These are phyloP conservation scores for Aphanomyces invadans DNA, from an alignment of 352 stramenopile genomes.

Conservation along the genomic window DNA sequence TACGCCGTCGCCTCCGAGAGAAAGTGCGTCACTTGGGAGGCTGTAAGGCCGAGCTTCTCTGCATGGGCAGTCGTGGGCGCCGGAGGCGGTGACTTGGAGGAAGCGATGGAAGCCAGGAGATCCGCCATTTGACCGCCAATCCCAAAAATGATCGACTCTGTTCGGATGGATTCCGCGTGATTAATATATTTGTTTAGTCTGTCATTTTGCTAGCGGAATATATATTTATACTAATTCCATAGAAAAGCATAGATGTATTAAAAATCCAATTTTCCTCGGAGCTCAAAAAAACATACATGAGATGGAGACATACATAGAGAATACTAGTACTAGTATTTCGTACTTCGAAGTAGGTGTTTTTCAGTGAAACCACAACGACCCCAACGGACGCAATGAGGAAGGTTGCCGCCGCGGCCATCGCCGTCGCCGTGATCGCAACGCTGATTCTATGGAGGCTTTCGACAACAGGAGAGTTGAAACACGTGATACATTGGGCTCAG, in stretches of 20 bases:
- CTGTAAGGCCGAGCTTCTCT: background rate
- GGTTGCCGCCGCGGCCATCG: conserved; percentile 24
- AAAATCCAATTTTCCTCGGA: too few relatives aligned
- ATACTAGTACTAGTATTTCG: too few relatives aligned
- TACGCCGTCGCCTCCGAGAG: conserved; percentile 17
- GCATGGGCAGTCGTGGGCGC: conserved; percentile 5
- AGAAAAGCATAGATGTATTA: too few relatives aligned
- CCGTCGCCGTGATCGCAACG: conserved; percentile 22
- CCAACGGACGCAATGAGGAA: background rate
- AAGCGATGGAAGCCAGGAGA: conserved; percentile 9
- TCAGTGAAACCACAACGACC: too few relatives aligned
- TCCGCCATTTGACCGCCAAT: conserved; percentile 8
- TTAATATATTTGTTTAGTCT: background rate
- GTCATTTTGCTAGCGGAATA: background rate
- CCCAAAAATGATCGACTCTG: background rate
- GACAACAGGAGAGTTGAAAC: conserved; percentile 41
- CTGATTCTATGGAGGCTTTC: conserved; percentile 28
- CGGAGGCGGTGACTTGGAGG: background rate
- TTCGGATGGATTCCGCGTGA: background rate
- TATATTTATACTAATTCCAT: background rate
- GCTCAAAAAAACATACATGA: too few relatives aligned
- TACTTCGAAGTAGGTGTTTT: too few relatives aligned
- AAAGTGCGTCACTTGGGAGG: background rate
- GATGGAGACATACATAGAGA: too few relatives aligned
- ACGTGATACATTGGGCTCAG: conserved; percentile 44